Evolutionary conservation across 2,329 filamentous ascomycete genomes (phyloP), one percentile per base, ranked within the genome.

Genomic region (Cephalotrichum gorgonifer): DNA sequence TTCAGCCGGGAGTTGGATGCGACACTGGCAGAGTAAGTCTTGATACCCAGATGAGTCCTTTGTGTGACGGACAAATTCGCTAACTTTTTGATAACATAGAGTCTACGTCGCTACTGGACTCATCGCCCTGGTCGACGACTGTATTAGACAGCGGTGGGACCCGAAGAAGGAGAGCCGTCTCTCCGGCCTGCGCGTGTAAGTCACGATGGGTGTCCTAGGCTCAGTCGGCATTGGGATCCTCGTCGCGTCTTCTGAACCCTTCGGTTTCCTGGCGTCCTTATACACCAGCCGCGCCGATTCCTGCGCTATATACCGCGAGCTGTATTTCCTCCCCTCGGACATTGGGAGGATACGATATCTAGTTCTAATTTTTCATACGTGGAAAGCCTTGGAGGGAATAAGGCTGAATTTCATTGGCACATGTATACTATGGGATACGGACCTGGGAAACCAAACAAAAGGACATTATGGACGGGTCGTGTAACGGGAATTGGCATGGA

Each of bases 21-120:
- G 56, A 71, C 79, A 62, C 80, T 94, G 59, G 87, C 88, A 53
- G 90, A 96, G 88, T 94, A 80, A 70, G 75, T 73, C 22, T 33
- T 31, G 20, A 47, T 35, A 9, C n/a, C 14, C 33, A 12, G 15
- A 38, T 3, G 33, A 38, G 7, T 43, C 27, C 28, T 27, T 41
- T 39, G 51, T 50, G 56, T 63, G 56, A 64, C 33, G 9, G 33
- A 38, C n/a, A n/a, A n/a, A n/a, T n/a, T n/a, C 7, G 14, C 33
- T 38, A 38, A 38, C n/a, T 30, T 7, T 30, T 30, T 17, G 7
- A 4, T 20, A 3, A n/a, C 15, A 38, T 56, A 95, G 89, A 64
- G 84, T 95, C 55, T 84, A 97, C 54, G 78, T 97, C 54, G 81
- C 89, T 43, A 93, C 89, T n/a, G 91, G 91, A 23, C 77, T 97